Evolutionary conservation across 164 flowering plant species (phyloP), one percentile per base, ranked within the genome.

Genomic region (Saururus chinensis): DNA sequence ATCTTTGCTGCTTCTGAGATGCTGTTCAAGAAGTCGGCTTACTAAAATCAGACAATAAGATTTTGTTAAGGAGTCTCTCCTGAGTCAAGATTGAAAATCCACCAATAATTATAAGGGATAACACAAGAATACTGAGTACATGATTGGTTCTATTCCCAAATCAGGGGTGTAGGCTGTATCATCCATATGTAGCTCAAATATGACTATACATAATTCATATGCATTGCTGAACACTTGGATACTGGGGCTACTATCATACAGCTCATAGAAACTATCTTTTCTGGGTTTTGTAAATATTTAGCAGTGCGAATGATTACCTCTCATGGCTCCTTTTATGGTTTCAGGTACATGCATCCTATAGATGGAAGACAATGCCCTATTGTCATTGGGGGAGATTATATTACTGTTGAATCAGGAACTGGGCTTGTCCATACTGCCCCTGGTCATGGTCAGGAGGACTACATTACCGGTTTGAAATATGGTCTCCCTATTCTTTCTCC

Each of bases 351-450:
- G 35, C 99, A 90, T 70, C 97, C 99, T 20, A 67, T 93, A 59
- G 81, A 78, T 67, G 71, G 74, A 51, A 73, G 79, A 69, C 88
- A 88, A 73, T 88, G 97, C 69, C 88, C 95, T 16, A 90, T 93
- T 68, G 96, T 93, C 23, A 67, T 87, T 63, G 96, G 97, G 63
- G 97, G 97, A 65, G 99, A 88, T 66, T 90, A 93, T 60, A 87
- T 93, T 68, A 93, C 99, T 60, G 87, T 95, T 45, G 99, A 93
- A 64, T 81, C 97, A 26, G 99, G 99, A 74, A 93, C 99, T 60
- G 99, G 99, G 57, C 72, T 90, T 63, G 99, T 93, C 70, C 99
- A 93, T 75, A 90, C 99, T 30, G 99, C 99, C 40, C 99, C 99
- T 65, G 97, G 99, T 66, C 97, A 93, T 76, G 99, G 99, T 53